Evolutionary conservation across 768 basidiomycete genomes (phyloP), one percentile per base, ranked within the genome.

Genomic region (Daedalea quercina): DNA sequence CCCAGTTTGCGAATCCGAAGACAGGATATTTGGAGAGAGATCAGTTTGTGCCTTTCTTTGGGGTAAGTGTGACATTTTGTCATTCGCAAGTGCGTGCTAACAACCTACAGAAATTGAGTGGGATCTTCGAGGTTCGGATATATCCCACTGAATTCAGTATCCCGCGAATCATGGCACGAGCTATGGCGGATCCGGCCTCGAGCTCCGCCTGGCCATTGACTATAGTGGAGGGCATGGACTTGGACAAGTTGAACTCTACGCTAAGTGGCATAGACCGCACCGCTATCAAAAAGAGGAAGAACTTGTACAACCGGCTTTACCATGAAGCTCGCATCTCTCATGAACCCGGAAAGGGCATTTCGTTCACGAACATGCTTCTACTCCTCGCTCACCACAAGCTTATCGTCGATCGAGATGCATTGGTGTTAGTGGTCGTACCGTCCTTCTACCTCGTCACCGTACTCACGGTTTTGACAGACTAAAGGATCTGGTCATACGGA

Each of bases 311-410:
- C 59, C 78, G 87, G 20, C 70, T 97, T 1, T 93, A 87, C 60
- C 87, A 95, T 62, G 95, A 97, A 72, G 94, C 94, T 1, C 73
- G 72, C 58, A 79, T 94, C 28, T 78, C 82, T 2, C 82, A 84
- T 56, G 78, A 86, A 55, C 77, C 76, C 28, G 82, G 83, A 1
- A 77, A 81, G 48, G 94, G 94, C 9, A 91, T 98, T 54, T 88
- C 90, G 22, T 97, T 97, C 73, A 90, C 84, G 1, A 80, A 83
- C 43, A 95, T 95, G 90, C 77, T 98, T 2, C 65, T 88, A 31
- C 70, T 97, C 43, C 72, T 98, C 37, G 87, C 90, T 1, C 95
- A 96, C 65, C 85, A 97, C 71, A 94, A 90, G 67, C 71, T 98
- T 48, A 92, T 97, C 57, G 79, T 90, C 47, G 93, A 96, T 68